These are phyloP conservation scores for Rhodotorula sp. DNA, from an alignment of 1,284 basidiomycete species.

Conservation along the genomic window DNA sequence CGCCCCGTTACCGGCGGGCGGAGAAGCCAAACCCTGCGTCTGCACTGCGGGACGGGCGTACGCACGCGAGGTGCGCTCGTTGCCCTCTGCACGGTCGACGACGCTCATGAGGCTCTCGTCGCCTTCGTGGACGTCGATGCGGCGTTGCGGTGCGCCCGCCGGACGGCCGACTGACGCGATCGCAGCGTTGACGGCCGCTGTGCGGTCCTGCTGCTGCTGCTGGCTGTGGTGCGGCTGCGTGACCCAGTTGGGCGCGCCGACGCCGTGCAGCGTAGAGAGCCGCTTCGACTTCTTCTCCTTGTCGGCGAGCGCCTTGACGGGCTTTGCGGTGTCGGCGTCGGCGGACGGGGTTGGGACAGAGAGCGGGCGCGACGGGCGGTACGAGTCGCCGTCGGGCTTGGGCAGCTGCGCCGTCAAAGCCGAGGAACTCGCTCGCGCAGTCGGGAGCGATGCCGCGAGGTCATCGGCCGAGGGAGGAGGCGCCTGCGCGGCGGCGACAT, in stretches of 20 bases:
- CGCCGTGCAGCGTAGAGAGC: conserved; percentile 26
- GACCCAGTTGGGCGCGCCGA: conserved; percentile 31
- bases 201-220: background rate
- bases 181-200: background rate
- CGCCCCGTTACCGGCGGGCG: background rate
- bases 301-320: conserved; percentile 17
- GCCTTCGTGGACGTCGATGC: conserved; percentile 18
- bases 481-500: background rate
- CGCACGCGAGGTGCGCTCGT: conserved; percentile 23
- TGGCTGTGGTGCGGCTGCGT: conserved; percentile 2
- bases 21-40: background rate
- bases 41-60: conserved; percentile 9
- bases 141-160: background rate
- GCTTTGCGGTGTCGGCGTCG: background rate
- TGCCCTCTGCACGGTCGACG: conserved; percentile 37
- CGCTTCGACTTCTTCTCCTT: conserved; percentile 31
- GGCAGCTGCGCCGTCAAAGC: conserved; percentile 26
- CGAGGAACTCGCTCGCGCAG: conserved; percentile 9
- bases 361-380: conserved; percentile 2
- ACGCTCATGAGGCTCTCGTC: conserved; percentile 32
- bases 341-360: background rate
- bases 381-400: conserved; percentile 24
- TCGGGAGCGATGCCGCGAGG: conserved; percentile 28
- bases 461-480: conserved; percentile 27
- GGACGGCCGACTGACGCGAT: background rate